Evolutionary conservation across 441 rosid species (phyloP).

Genomic region (Syzygium syzygioides): DNA sequence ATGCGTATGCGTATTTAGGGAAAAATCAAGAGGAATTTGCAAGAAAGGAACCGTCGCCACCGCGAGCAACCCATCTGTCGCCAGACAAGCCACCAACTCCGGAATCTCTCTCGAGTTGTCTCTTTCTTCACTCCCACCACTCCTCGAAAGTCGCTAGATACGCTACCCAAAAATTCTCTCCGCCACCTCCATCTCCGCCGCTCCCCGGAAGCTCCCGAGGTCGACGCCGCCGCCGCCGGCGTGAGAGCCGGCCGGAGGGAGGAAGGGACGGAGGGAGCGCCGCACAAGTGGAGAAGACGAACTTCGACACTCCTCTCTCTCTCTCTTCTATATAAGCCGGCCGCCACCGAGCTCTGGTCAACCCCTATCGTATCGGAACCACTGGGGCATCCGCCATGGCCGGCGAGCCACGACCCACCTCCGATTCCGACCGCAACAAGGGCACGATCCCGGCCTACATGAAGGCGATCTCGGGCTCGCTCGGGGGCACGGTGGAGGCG

Average conservation of each 20-base stretch:
- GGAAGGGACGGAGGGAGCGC: not conserved
- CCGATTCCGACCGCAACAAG: not conserved
- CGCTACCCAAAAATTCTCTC: not conserved
- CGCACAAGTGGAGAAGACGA: not conserved
- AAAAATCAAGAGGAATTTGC: not conserved
- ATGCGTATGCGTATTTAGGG: not conserved
- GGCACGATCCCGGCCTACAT: conserved; percentile 67
- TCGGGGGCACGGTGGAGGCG: conserved; percentile 87
- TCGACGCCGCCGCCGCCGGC: not conserved
- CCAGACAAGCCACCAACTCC: not conserved
- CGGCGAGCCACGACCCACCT: not conserved
- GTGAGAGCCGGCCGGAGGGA: not conserved
- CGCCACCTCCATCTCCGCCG: not conserved
- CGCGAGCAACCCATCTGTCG: no score
- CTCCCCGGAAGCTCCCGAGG: not conserved
- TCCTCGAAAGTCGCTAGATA: not conserved
- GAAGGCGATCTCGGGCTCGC: conserved; percentile 86
- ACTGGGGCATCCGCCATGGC: not conserved
- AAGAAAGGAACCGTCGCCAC: not conserved
- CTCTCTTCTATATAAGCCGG: not conserved
- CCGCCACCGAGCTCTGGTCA: not conserved
- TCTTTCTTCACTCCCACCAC: not conserved
- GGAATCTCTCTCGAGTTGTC: not conserved
- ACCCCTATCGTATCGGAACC: not conserved
- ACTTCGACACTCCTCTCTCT: not conserved